Evolutionary conservation across 306 rosid genomes (phyloP).

Genomic region (Potentilla sterilis): DNA sequence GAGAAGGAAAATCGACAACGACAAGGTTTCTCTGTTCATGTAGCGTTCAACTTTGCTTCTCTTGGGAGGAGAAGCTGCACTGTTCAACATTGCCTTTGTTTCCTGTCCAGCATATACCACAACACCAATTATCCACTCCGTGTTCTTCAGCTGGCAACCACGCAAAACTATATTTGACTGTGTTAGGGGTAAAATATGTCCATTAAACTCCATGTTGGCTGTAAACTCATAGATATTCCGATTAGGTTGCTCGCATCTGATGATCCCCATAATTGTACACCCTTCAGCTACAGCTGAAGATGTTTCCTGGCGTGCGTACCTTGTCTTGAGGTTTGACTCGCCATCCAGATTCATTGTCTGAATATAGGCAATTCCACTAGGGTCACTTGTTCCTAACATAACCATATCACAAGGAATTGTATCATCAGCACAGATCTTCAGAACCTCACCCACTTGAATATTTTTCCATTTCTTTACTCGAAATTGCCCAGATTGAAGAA

Average conservation of each 20-base stretch:
- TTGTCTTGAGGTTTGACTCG: conserved; percentile 93
- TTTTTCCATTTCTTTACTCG: conserved; percentile 66
- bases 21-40: conserved; percentile 92
- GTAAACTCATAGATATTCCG: conserved; percentile 92
- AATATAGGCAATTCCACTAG: conserved; percentile 90
- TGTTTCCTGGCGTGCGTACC: conserved; percentile 92
- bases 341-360: conserved; percentile 99
- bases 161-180: conserved; percentile 93
- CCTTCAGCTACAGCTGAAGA: conserved; percentile 54
- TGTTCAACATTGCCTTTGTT: conserved; percentile 96
- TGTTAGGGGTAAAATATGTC: conserved; percentile 64
- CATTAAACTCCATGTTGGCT: conserved; percentile 82
- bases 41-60: conserved; percentile 83
- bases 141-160: conserved; percentile 98
- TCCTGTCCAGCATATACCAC: conserved; percentile 98
- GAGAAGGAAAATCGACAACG: conserved; percentile 79
- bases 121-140: conserved; percentile 91
- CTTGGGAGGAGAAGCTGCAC: conserved; percentile 90
- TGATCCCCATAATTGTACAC: conserved; percentile 55
- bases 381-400: conserved; percentile 94
- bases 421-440: conserved; percentile 76
- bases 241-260: conserved; percentile 86
- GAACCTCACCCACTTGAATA: conserved; percentile 81
- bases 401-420: conserved; percentile 93
- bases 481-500: conserved; percentile 58